A percentile compares a stretch with the other conserved stretches of the same genome.
Conservation (phyloP, 495 filamentous ascomycete genomes). For the Chaetomium fimeti region DNA sequence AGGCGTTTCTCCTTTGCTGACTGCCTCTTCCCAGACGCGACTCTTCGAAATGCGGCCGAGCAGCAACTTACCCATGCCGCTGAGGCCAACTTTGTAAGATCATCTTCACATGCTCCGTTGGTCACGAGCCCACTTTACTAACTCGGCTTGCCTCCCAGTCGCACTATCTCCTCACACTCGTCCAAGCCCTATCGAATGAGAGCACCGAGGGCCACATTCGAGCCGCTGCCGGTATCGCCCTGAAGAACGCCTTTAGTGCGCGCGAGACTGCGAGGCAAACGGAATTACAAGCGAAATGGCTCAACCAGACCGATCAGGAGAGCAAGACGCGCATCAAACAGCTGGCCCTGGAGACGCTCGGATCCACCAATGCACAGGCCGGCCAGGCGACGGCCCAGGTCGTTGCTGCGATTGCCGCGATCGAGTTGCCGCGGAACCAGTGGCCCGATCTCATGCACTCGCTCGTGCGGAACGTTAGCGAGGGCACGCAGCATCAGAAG, state of each 20-base stretch:
- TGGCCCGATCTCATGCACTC: conserved; percentile 93
- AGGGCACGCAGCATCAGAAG: conserved; percentile 80
- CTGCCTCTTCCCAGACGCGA: conserved; percentile 63
- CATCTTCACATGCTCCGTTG: conserved; percentile 12
- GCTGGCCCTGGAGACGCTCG: conserved; percentile 79
- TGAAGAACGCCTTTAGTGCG: conserved; percentile 95
- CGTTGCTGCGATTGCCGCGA: conserved; percentile 83
- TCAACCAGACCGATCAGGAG: conserved; percentile 69
- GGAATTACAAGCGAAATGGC: conserved; percentile 88
- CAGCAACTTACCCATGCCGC: conserved; percentile 90
- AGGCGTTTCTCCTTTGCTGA: conserved; percentile 22
- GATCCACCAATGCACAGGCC: conserved; percentile 70
- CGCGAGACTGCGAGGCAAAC: conserved; percentile 83
- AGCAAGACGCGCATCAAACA: conserved; percentile 85
- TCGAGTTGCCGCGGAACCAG: conserved; percentile 88
- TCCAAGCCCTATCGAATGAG: conserved; percentile 90
- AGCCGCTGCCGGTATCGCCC: conserved; percentile 87
- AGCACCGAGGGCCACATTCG: conserved; percentile 75
- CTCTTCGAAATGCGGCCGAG: conserved; percentile 84
- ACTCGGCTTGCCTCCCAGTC: conserved; percentile 54
- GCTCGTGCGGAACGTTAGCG: conserved; percentile 87
- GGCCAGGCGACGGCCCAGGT: conserved; percentile 91
- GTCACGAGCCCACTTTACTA: conserved; percentile 22
- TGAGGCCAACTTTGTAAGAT: conserved; percentile 86
- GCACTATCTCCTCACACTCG: conserved; percentile 84